A percentile compares a stretch with the other conserved stretches of the same genome.
These are phyloP conservation scores for Thyridium curvatum DNA, from an alignment of 2,329 filamentous ascomycete species.

Conservation along the genomic window DNA sequence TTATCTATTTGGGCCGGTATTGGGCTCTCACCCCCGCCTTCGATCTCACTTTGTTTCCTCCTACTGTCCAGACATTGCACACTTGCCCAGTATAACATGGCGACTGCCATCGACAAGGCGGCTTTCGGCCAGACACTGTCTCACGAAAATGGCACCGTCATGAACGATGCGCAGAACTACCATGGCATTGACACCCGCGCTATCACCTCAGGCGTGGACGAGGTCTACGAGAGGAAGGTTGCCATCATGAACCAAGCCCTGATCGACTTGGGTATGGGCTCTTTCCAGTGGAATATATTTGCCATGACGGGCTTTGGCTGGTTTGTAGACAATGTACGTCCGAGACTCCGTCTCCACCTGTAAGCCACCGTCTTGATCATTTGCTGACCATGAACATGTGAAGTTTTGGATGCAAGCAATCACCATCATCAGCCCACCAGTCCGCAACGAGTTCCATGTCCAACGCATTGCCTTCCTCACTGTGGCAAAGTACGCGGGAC, in stretches of 20 bases:
- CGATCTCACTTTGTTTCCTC: no score
- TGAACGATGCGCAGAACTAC: conserved; percentile 1
- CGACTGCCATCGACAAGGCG: no score
- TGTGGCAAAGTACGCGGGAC: conserved; percentile 30
- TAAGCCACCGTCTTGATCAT: no score
- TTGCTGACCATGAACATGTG: no score
- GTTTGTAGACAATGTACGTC: conserved; percentile 31
- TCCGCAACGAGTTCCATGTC: conserved; percentile 26
- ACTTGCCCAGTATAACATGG: no score
- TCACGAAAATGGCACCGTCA: no score
- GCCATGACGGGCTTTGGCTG: conserved; percentile 39
- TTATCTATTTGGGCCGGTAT: no score
- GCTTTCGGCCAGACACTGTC: no score
- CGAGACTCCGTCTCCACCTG: no score
- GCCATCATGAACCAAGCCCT: conserved; percentile 14
- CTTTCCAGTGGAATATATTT: conserved; percentile 20
- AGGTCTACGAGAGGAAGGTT: conserved; percentile 13
- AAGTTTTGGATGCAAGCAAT: conserved; percentile 28
- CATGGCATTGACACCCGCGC: conserved; percentile 13
- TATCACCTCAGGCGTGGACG: conserved; percentile 7
- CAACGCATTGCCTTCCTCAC: conserved; percentile 23
- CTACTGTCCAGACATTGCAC: no score
- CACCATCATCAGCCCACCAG: conserved; percentile 22
- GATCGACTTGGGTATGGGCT: conserved; percentile 1
- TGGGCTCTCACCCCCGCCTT: no score